Conservation (phyloP, 371 early-diverging fungal genomes). For the Mortierella sp. region DNA sequence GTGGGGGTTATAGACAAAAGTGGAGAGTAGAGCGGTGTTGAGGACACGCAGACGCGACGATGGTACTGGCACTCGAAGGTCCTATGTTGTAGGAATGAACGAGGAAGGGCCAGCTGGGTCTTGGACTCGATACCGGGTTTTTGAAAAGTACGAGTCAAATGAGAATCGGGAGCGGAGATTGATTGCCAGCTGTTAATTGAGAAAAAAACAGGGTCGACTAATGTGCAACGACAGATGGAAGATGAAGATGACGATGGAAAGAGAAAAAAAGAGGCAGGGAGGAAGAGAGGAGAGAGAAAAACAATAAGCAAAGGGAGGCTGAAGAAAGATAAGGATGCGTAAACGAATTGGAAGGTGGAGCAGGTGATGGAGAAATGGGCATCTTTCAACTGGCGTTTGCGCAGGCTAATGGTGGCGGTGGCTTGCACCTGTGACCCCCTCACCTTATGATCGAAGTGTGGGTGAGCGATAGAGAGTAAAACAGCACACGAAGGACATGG, state of each 20-base stretch:
- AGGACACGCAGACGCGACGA: too few relatives aligned
- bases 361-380: background rate
- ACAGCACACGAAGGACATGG: conserved; percentile 36
- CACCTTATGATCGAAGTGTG: too few relatives aligned
- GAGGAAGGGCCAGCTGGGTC: too few relatives aligned
- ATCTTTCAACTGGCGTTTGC: background rate
- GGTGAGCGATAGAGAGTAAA: too few relatives aligned
- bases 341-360: background rate
- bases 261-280: background rate
- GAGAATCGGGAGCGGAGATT: background rate
- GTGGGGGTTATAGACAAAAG: background rate
- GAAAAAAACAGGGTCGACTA: background rate
- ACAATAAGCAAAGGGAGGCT: background rate
- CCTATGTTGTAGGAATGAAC: too few relatives aligned
- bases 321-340: too few relatives aligned
- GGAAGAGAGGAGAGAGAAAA: background rate
- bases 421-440: too few relatives aligned
- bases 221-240: background rate
- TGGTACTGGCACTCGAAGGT: too few relatives aligned
- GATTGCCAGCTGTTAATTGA: background rate
- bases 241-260: background rate
- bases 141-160: background rate
- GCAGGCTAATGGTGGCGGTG: conserved; percentile 32
- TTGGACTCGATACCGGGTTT: too few relatives aligned
- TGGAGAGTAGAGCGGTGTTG: too few relatives aligned